Base-by-base conservation (phyloP, 2,329 filamentous ascomycete genomes). In the Aspergillus tubingensis region DNA sequence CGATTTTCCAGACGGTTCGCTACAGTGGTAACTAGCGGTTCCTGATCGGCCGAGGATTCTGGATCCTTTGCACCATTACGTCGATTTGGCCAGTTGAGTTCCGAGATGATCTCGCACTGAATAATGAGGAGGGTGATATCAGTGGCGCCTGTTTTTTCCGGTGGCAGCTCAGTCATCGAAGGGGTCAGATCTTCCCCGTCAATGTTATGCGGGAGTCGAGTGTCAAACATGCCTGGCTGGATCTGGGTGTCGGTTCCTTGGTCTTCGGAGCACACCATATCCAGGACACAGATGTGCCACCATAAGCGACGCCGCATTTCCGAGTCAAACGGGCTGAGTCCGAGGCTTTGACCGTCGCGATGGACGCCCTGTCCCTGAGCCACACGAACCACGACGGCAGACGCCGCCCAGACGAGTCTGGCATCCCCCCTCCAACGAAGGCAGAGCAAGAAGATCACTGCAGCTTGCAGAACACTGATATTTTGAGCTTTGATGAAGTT, bases 261-360 rank as follows among this genome's bases (percentile, higher is more conserved):
- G 11, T 74, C 70, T 51, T 71, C 66, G 5, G 68, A 69, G n/a
- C 56, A 64, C 17, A 67, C 66, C 56, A 69, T 65, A 21, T 74
- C 72, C 4, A 74, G 59, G 3, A 68, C 60, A 38, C 70, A 68
- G 2, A 74, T 63, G 54, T 70, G 64, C 69, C 70, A 74, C 70
- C 71, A 73, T 7, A 73, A 32, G 7, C 69, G 62, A 23, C 71
- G 68, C 4, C 70, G 67, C 32, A 73, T 68, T 41, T 73, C 71
- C 3, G 58, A 61, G 1, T 70, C 63, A 10, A 71, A 72, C 0
- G 62, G 52, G 5, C 44, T 50, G 2, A 63, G 39, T 6, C 48
- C 52, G 3, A 63, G 41, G 1, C 8, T 41, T 8, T 48, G 30
- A 3, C 61, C 61, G 30, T 63, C 61, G 5, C 61, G 61, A 49